A percentile compares a stretch with the other conserved stretches of the same genome.
These are phyloP conservation scores for Salix viminalis DNA, from an alignment of 345 rosid genomes.

Conservation along the genomic window DNA sequence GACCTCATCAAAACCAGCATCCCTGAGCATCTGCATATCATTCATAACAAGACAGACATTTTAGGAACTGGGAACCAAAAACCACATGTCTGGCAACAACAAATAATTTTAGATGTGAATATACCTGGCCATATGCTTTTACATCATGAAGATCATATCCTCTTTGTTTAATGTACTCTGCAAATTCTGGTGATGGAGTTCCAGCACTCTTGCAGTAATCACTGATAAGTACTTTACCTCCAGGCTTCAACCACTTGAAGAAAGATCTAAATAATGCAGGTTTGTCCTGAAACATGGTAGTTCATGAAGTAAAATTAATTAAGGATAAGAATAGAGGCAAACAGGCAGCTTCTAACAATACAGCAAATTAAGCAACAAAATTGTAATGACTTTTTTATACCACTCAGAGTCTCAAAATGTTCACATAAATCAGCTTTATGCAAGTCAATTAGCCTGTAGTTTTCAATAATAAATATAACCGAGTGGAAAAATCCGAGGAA, in stretches of 20 bases:
- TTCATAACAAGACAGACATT: conserved; percentile 2
- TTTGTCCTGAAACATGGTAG: conserved; percentile 61
- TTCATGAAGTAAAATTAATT: not conserved
- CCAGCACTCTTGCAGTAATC: conserved; percentile 80
- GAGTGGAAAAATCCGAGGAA: not conserved
- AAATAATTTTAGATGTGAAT: conserved; percentile 1
- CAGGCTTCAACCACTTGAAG: conserved; percentile 91
- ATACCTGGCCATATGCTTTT: conserved; percentile 78
- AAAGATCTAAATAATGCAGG: conserved; percentile 79
- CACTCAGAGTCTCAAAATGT: not conserved
- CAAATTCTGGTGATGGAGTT: conserved; percentile 62
- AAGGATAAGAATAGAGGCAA: not conserved
- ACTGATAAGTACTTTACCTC: conserved; percentile 89
- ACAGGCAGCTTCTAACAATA: not conserved
- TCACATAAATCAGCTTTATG: not conserved
- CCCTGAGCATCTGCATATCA: conserved; percentile 58
- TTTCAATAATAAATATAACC: not conserved
- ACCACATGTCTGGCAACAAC: not conserved
- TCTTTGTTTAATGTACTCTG: conserved; percentile 70
- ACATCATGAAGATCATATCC: conserved; percentile 93
- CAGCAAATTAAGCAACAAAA: not conserved
- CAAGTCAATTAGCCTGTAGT: not conserved
- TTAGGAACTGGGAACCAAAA: not conserved
- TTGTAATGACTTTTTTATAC: not conserved
- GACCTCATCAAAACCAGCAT: conserved; percentile 80